A percentile compares a stretch with the other conserved stretches of the same genome.
Evolutionary conservation across 305 asterid species (phyloP).

Genomic region (Solanum hybrid): DNA sequence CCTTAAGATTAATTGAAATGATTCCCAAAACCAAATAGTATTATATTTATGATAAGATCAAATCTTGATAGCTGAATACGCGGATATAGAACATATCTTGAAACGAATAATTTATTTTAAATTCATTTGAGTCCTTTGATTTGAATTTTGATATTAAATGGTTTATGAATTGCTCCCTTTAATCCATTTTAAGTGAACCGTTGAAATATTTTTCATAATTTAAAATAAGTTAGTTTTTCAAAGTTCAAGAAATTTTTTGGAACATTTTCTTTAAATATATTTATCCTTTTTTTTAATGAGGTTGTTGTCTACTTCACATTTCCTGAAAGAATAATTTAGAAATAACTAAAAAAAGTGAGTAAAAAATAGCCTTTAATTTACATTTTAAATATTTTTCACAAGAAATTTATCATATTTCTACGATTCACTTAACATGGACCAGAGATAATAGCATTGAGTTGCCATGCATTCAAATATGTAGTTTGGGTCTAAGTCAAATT

Average conservation of each 20-base stretch:
- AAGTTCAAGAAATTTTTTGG: no score
- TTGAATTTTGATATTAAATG: background rate
- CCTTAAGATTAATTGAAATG: background rate
- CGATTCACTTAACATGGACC: background rate
- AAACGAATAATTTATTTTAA: background rate
- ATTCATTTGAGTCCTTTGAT: background rate
- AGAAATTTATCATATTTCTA: background rate
- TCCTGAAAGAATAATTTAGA: background rate
- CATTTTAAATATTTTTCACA: background rate
- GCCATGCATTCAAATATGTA: background rate
- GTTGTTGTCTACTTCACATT: background rate
- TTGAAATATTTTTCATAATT: no score
- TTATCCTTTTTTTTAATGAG: background rate
- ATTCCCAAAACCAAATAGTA: background rate
- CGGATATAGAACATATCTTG: background rate
- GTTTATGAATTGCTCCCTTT: background rate
- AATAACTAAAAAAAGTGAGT: background rate
- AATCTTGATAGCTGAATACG: background rate
- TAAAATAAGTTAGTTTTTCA: no score
- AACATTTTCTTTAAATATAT: background rate
- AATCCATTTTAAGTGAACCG: no score
- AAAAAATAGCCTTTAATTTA: background rate
- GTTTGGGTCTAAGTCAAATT: background rate
- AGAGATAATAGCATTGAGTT: background rate
- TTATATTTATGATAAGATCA: background rate